These are phyloP conservation scores for Linnemannia hyalina DNA, from an alignment of 192 early-diverging fungal species.

Conservation along the genomic window DNA sequence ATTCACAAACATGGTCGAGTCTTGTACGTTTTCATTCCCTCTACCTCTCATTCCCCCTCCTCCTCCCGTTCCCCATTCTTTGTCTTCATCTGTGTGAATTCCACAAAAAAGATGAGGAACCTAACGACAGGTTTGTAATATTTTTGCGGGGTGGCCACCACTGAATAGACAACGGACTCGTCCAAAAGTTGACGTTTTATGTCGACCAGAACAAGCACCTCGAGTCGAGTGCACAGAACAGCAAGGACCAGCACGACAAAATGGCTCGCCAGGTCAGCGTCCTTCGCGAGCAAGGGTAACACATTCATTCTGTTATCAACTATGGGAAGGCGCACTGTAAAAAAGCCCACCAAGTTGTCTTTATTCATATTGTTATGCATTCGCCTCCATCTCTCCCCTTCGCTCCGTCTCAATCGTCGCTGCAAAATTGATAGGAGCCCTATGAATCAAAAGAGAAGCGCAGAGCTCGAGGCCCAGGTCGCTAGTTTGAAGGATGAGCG, in stretches of 20 bases:
- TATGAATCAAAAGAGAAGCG: constrained; percentile 72
- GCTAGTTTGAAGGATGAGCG: constrained; percentile 87
- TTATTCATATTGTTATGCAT: neutral
- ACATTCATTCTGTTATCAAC: neutral
- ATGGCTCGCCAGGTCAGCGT: constrained; percentile 55
- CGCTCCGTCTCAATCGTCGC: neutral
- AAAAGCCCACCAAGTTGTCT: neutral
- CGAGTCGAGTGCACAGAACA: constrained; percentile 35
- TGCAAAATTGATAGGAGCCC: constrained; percentile 53
- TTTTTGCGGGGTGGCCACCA: no score
- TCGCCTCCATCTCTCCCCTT: neutral
- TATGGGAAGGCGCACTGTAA: neutral
- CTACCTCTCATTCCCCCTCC: neutral
- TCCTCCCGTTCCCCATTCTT: neutral
- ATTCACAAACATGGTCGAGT: constrained; percentile 62
- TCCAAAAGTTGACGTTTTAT: constrained; percentile 55
- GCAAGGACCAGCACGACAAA: constrained; percentile 51
- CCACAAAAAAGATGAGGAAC: no score
- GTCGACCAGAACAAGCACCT: constrained; percentile 58
- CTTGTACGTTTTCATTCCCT: constrained; percentile 50
- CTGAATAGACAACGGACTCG: constrained; percentile 58
- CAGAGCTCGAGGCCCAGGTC: constrained; percentile 83
- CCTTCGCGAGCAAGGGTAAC: constrained; percentile 60
- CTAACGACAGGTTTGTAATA: neutral
- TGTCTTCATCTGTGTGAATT: neutral